phyloP scores from a whole-genome alignment of 805 yeast species.

The Peterozyma xylosa region DNA sequence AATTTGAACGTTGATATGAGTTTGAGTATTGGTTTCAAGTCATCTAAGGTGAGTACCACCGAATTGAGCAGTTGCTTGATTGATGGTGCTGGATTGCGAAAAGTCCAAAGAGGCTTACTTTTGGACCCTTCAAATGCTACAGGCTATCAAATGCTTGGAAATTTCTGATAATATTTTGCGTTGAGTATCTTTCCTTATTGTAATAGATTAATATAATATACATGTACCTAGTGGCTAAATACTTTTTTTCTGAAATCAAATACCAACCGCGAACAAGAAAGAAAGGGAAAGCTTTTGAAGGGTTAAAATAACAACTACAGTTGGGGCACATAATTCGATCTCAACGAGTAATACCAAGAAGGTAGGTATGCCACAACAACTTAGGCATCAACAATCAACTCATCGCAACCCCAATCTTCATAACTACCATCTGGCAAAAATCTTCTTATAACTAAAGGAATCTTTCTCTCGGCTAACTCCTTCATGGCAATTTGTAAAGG shows the following conservation, averaged over 20 bases:
- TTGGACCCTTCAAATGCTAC: slow-evolving; percentile 44
- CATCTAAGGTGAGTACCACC: slow-evolving; percentile 40
- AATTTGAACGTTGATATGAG: slow-evolving; percentile 51
- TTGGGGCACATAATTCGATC: too few relatives aligned
- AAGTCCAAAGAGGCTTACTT: slow-evolving; percentile 62
- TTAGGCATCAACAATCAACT: slow-evolving; percentile 68
- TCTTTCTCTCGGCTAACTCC: slow-evolving; percentile 89
- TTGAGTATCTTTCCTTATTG: too few relatives aligned
- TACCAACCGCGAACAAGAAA: not conserved
- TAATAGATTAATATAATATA: too few relatives aligned
- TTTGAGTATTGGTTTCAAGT: slow-evolving; percentile 45
- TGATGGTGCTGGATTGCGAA: slow-evolving; percentile 38
- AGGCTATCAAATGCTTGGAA: slow-evolving; percentile 16
- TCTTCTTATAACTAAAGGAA: slow-evolving; percentile 92
- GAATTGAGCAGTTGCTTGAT: slow-evolving; percentile 47
- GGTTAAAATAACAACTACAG: not conserved
- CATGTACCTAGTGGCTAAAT: too few relatives aligned
- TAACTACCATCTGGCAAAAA: slow-evolving; percentile 94
- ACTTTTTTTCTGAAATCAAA: not conserved
- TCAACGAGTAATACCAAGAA: too few relatives aligned
- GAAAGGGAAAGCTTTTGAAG: not conserved
- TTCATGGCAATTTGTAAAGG: slow-evolving; percentile 97
- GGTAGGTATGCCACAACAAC: not conserved
- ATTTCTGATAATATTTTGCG: slow-evolving; percentile 3
- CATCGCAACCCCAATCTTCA: slow-evolving; percentile 99